phyloP scores from a whole-genome alignment of 371 early-diverging fungal species.

The Apophysomyces sp. region DNA sequence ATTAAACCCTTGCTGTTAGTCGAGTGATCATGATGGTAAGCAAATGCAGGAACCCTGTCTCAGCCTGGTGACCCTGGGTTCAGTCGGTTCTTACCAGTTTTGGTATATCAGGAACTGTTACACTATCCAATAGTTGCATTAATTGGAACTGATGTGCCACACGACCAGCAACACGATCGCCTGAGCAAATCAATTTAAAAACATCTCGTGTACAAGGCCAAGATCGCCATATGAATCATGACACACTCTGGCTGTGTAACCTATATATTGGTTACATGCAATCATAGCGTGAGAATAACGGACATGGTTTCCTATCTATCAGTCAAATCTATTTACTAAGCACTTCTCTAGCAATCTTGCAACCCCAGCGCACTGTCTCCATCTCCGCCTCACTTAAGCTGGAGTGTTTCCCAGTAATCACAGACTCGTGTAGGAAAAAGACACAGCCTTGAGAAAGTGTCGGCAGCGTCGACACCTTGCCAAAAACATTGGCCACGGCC shows the following conservation, averaged over 20 bases:
- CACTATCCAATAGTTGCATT: not conserved
- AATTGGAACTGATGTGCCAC: not conserved
- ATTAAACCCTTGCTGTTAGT: not conserved
- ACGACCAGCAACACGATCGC: not conserved
- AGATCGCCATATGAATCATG: not conserved
- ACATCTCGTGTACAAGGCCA: not conserved
- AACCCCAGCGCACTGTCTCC: slow-evolving; percentile 62
- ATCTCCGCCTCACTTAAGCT: slow-evolving; percentile 45
- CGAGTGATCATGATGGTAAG: not conserved
- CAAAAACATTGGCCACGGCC: slow-evolving; percentile 58
- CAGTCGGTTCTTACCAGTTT: not conserved
- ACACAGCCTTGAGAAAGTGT: slow-evolving; percentile 72
- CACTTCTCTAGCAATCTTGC: slow-evolving; percentile 61
- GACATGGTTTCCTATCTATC: too few species aligned
- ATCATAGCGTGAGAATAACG: not conserved
- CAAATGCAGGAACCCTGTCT: not conserved
- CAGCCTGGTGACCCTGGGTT: not conserved
- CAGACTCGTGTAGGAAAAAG: slow-evolving; percentile 72
- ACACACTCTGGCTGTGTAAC: not conserved
- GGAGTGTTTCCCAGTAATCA: slow-evolving; percentile 31
- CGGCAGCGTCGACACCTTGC: slow-evolving; percentile 55
- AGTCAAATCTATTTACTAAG: slow-evolving; percentile 28
- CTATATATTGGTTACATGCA: too few species aligned
- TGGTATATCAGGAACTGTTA: not conserved
- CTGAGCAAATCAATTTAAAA: not conserved